These are phyloP conservation scores for Marasmius tenuissimus DNA, from an alignment of 1,284 basidiomycete genomes.

Conservation along the genomic window DNA sequence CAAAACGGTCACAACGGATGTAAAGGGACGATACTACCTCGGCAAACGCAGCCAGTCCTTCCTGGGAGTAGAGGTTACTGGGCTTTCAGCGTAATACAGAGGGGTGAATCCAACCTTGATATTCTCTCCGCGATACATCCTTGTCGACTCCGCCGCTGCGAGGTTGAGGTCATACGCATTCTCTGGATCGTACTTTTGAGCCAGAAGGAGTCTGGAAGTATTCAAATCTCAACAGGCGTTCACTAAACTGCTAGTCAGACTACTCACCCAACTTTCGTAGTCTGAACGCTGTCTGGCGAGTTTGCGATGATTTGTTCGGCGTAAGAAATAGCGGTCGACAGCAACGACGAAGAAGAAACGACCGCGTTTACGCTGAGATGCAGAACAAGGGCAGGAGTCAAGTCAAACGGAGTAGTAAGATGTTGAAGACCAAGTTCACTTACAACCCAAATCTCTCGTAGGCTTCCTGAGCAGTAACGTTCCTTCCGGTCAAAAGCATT, in stretches of 20 bases:
- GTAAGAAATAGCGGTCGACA: constrained; percentile 62
- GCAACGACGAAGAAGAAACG: constrained; percentile 54
- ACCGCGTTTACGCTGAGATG: constrained; percentile 64
- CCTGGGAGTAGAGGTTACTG: constrained; percentile 18
- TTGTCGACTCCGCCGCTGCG: constrained; percentile 48
- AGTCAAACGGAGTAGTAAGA: constrained; percentile 11
- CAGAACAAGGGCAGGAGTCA: constrained; percentile 2
- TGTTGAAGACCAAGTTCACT: constrained; percentile 28
- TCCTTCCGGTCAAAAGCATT: constrained; percentile 71
- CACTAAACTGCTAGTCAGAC: neutral
- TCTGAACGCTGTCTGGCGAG: constrained; percentile 81
- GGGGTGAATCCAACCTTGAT: constrained; percentile 49
- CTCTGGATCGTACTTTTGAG: constrained; percentile 54
- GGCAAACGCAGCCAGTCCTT: constrained; percentile 14
- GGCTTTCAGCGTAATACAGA: constrained; percentile 24
- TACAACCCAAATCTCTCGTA: constrained; percentile 74
- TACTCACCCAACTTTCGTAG: constrained; percentile 61
- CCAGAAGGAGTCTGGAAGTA: constrained; percentile 42
- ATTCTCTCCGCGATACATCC: constrained; percentile 68
- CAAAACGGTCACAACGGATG: neutral
- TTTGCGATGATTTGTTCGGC: constrained; percentile 64
- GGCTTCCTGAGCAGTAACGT: constrained; percentile 68
- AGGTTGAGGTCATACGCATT: constrained; percentile 53
- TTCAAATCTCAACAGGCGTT: neutral
- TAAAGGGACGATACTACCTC: constrained; percentile 5